phyloP scores from a whole-genome alignment of 1,284 basidiomycete genomes.

The Rhodotorula sp. region DNA sequence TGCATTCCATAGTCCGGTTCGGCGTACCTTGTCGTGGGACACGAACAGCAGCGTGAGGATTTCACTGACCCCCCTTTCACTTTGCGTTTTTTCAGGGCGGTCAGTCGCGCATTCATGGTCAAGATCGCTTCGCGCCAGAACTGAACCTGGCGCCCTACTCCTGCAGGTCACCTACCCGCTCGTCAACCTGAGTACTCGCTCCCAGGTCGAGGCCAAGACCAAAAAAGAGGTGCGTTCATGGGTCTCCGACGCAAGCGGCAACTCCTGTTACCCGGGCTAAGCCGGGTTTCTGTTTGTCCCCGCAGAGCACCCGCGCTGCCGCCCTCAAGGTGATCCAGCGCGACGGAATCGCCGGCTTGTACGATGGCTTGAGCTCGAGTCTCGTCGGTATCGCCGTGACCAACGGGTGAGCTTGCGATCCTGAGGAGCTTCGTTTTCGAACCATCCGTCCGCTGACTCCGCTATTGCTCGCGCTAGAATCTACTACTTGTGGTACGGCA shows the following conservation, averaged over 20 bases:
- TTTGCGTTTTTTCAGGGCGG: neutral
- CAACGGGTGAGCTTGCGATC: conserved; percentile 65
- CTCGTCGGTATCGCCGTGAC: conserved; percentile 88
- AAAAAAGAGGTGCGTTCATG: conserved; percentile 60
- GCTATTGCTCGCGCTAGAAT: conserved; percentile 54
- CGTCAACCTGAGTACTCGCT: conserved; percentile 86
- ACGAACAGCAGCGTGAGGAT: too few species aligned
- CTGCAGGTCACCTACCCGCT: conserved; percentile 58
- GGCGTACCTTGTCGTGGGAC: too few species aligned
- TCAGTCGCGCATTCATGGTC: neutral
- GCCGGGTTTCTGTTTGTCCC: conserved; percentile 4
- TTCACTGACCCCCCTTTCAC: too few species aligned
- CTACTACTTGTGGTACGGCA: conserved; percentile 66
- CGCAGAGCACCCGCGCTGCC: conserved; percentile 40
- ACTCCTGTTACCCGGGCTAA: neutral
- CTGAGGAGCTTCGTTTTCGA: conserved; percentile 31
- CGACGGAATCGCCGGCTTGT: conserved; percentile 82
- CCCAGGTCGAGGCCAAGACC: conserved; percentile 82
- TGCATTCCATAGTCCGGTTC: too few species aligned
- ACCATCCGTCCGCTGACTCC: conserved; percentile 1
- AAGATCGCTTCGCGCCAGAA: neutral
- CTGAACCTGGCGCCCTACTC: neutral
- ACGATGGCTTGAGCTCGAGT: conserved; percentile 82
- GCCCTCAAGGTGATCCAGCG: conserved; percentile 57
- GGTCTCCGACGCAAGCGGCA: neutral